These are phyloP conservation scores for Elsinoe batatas DNA, from an alignment of 2,329 filamentous ascomycete genomes.

Conservation along the genomic window DNA sequence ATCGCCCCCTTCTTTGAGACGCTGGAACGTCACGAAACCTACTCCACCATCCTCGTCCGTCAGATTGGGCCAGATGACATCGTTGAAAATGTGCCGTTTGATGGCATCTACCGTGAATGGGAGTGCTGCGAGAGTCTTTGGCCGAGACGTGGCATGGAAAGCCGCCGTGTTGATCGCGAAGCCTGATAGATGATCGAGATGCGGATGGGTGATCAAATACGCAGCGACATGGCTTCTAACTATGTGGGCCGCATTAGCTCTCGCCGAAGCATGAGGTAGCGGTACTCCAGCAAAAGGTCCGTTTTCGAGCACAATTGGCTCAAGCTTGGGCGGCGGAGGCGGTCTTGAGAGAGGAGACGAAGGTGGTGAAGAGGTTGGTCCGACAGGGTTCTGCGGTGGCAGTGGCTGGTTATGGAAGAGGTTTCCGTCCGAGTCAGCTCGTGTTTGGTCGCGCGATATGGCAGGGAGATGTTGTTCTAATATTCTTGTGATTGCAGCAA, in stretches of 20 bases:
- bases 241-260: constrained; percentile 73
- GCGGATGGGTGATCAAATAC: constrained; percentile 92
- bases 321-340: constrained; percentile 16
- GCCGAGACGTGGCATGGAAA: constrained; percentile 62
- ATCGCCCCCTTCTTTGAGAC: constrained; percentile 81
- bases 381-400: constrained; percentile 15
- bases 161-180: constrained; percentile 91
- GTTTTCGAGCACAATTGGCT: constrained; percentile 43
- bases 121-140: constrained; percentile 77
- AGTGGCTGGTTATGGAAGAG: constrained; percentile 11
- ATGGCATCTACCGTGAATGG: constrained; percentile 85
- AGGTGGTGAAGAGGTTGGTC: constrained; percentile 25
- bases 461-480: constrained; percentile 50
- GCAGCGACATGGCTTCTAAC: constrained; percentile 72
- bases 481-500: constrained; percentile 74
- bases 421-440: constrained; percentile 12
- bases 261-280: constrained; percentile 54
- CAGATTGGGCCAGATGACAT: constrained; percentile 93
- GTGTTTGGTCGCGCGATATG: constrained; percentile 19
- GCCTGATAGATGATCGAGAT: constrained; percentile 85
- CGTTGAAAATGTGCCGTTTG: constrained; percentile 94
- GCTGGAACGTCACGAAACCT: constrained; percentile 80
- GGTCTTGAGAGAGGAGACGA: constrained; percentile 31
- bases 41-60: constrained; percentile 94
- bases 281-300: constrained; percentile 76